Percentiles rank a stretch among this genome's conserved stretches.
These are phyloP conservation scores for Vigna nakashimae DNA, from an alignment of 306 rosid species.

Conservation along the genomic window DNA sequence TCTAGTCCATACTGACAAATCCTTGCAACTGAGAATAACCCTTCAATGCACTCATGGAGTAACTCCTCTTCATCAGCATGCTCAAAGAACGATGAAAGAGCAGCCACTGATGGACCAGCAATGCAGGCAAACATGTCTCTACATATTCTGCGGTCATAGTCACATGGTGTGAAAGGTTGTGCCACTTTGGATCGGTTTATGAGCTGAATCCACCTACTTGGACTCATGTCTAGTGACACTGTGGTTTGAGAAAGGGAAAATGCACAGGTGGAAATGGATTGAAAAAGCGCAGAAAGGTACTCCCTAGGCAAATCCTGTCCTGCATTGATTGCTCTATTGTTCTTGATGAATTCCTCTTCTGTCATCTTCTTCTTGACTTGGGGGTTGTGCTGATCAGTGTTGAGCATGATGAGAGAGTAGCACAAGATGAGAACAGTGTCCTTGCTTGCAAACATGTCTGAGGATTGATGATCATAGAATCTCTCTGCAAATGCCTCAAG, in stretches of 20 bases:
- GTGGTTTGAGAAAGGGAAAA: constrained; percentile 60
- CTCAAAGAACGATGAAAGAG: constrained; percentile 85
- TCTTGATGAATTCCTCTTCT: constrained; percentile 87
- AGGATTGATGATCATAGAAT: constrained; percentile 70
- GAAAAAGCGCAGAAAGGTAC: constrained; percentile 80
- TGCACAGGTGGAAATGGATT: constrained; percentile 70
- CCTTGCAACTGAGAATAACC: constrained; percentile 79
- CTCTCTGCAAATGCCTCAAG: constrained; percentile 81
- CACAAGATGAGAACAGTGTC: constrained; percentile 85
- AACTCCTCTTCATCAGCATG: constrained; percentile 87
- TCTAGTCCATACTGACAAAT: constrained; percentile 84
- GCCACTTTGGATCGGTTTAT: constrained; percentile 65
- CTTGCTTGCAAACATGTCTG: constrained; percentile 73
- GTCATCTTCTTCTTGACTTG: constrained; percentile 98
- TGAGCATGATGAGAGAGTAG: constrained; percentile 91
- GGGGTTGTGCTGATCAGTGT: constrained; percentile 94
- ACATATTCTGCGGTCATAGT: constrained; percentile 66
- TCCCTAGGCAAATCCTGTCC: constrained; percentile 95
- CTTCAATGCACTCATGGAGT: constrained; percentile 92
- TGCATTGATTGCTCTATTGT: constrained; percentile 85
- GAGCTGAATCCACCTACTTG: constrained; percentile 87
- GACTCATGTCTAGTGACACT: constrained; percentile 67
- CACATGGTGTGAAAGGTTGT: constrained; percentile 52
- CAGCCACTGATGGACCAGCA: constrained; percentile 88
- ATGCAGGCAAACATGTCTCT: constrained; percentile 95